Evolutionary conservation across 768 basidiomycete genomes (phyloP).

Genomic region (Asterophora parasitica): DNA sequence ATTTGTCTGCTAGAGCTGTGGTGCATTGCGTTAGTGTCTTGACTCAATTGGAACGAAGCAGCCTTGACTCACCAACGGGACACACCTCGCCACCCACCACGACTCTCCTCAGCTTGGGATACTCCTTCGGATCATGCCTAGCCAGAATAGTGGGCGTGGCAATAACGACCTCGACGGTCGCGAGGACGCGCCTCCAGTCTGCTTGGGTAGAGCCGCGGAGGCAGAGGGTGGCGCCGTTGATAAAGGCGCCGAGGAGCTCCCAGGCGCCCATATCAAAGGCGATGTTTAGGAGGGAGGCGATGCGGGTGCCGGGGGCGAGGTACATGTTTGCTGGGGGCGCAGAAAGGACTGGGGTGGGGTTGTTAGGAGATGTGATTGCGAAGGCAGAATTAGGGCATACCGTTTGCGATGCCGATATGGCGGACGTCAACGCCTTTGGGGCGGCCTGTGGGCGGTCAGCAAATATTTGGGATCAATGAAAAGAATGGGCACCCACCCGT

Average conservation of each 20-base stretch:
- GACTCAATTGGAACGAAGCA: too few relatives aligned
- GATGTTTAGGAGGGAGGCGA: slow-evolving; percentile 58
- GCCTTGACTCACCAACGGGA: slow-evolving; percentile 34
- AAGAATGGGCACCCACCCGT: slow-evolving; percentile 7
- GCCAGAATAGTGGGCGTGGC: slow-evolving; percentile 49
- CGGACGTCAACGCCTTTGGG: slow-evolving; percentile 61
- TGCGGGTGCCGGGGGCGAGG: slow-evolving; percentile 51
- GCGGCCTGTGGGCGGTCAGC: slow-evolving; percentile 46
- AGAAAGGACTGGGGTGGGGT: slow-evolving; percentile 25
- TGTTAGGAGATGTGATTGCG: slow-evolving; percentile 5
- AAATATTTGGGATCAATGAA: neutral
- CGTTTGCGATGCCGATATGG: slow-evolving; percentile 55
- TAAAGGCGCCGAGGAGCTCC: slow-evolving; percentile 50
- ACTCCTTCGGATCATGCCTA: slow-evolving; percentile 43
- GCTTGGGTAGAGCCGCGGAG: slow-evolving; percentile 46
- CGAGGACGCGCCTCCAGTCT: slow-evolving; percentile 47
- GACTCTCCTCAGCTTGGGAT: slow-evolving; percentile 45
- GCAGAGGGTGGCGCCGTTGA: slow-evolving; percentile 49
- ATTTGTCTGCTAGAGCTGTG: slow-evolving; percentile 35
- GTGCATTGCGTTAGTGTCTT: too few relatives aligned
- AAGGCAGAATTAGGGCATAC: too few relatives aligned
- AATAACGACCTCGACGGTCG: slow-evolving; percentile 47
- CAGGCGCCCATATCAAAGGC: slow-evolving; percentile 68
- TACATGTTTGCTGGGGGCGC: slow-evolving; percentile 50
- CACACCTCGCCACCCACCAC: slow-evolving; percentile 51